Evolutionary conservation across 129 eudicot genomes (phyloP).

Genomic region (Apium graveolens): DNA sequence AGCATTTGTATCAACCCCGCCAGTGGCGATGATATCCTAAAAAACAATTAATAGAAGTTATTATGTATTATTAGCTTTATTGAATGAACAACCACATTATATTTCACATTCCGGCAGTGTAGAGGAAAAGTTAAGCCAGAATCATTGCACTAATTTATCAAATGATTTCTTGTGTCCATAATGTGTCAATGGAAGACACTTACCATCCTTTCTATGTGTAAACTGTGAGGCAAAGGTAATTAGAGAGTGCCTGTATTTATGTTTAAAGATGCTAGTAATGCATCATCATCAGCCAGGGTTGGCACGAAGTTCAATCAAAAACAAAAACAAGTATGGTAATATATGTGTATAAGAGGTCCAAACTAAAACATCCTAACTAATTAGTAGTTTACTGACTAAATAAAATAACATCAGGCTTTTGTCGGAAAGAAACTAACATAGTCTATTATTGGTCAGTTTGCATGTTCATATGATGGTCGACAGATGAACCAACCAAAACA

Average conservation of each 20-base stretch:
- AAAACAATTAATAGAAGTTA: neutral
- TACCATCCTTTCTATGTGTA: neutral
- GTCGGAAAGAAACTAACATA: neutral
- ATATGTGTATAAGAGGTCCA: neutral
- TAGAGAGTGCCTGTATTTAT: neutral
- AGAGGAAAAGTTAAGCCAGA: neutral
- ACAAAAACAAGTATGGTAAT: neutral
- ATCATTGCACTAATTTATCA: neutral
- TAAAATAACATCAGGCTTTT: neutral
- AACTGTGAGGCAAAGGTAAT: neutral
- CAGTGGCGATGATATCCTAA: conserved; percentile 89
- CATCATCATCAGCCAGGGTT: neutral
- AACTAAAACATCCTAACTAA: neutral
- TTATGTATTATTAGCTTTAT: neutral
- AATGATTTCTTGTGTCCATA: neutral
- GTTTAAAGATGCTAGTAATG: neutral
- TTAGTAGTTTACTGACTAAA: neutral
- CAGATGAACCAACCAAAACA: neutral
- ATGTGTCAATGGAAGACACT: neutral
- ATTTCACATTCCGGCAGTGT: neutral
- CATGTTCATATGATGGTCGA: no score
- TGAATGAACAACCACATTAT: neutral
- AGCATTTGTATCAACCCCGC: conserved; percentile 78
- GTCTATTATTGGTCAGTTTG: neutral
- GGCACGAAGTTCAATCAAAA: neutral